phyloP scores from a whole-genome alignment of 2,329 filamentous ascomycete species.

The Fusarium buharicum region DNA sequence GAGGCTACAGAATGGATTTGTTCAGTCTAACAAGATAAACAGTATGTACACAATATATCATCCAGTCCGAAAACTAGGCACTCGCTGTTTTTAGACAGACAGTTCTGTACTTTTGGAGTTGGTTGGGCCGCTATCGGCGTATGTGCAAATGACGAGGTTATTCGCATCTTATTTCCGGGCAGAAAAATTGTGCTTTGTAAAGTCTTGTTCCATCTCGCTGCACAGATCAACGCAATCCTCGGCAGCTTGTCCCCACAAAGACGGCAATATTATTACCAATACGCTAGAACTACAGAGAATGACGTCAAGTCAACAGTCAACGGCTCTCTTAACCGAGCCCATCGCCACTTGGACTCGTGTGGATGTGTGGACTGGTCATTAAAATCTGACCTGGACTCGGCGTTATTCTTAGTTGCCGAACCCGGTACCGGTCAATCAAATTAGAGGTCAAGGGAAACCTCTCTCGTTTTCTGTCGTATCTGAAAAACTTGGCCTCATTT shows the following conservation, averaged over 20 bases:
- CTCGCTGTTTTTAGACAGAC: no score
- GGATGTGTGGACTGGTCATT: neutral
- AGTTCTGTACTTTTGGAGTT: no score
- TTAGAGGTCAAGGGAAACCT: conserved; percentile 6
- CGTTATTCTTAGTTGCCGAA: conserved; percentile 24
- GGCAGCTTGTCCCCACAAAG: conserved; percentile 2
- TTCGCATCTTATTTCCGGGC: conserved; percentile 13
- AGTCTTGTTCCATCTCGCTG: neutral
- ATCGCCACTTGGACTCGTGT: conserved; percentile 3
- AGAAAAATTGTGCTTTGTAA: neutral
- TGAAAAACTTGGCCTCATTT: neutral
- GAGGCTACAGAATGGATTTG: neutral
- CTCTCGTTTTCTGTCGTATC: neutral
- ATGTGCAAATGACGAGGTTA: no score
- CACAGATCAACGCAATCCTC: neutral
- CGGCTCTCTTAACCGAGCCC: conserved; percentile 1
- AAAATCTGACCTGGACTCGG: neutral
- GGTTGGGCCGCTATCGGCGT: no score
- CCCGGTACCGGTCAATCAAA: conserved; percentile 6
- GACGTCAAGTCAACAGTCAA: conserved; percentile 9
- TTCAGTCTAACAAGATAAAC: neutral
- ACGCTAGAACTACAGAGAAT: neutral
- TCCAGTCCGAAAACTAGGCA: no score
- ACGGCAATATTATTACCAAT: neutral
- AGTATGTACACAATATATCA: no score